Conservation (phyloP, 352 stramenopile species). For the Phytophthora tubulina region DNA sequence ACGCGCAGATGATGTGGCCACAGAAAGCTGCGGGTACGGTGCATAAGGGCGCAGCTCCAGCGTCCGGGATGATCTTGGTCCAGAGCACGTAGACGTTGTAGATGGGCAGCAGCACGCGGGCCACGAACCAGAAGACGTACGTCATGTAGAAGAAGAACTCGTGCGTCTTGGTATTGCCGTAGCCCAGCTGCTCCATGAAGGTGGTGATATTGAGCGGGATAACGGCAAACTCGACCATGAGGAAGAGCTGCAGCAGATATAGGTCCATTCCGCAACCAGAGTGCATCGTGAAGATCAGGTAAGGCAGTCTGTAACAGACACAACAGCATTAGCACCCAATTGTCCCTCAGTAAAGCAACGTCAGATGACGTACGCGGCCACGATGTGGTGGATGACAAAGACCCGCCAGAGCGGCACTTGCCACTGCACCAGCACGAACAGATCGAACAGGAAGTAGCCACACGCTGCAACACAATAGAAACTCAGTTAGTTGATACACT, state of each 20-base stretch:
- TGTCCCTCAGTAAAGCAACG: neutral
- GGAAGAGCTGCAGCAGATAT: constrained; percentile 83
- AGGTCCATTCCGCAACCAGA: constrained; percentile 75
- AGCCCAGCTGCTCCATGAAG: constrained; percentile 83
- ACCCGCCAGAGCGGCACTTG: constrained; percentile 81
- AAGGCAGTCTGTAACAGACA: constrained; percentile 60
- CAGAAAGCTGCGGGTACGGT: constrained; percentile 73
- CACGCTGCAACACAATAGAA: constrained; percentile 51
- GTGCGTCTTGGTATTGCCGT: constrained; percentile 68
- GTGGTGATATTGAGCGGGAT: constrained; percentile 86
- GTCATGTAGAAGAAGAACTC: constrained; percentile 76
- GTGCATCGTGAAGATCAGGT: constrained; percentile 87
- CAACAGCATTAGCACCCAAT: constrained; percentile 7
- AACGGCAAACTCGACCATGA: constrained; percentile 87
- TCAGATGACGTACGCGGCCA: constrained; percentile 68
- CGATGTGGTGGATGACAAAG: constrained; percentile 84
- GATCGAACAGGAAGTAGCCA: constrained; percentile 87
- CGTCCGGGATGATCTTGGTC: constrained; percentile 69
- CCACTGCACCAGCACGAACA: constrained; percentile 77
- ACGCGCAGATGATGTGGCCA: constrained; percentile 82
- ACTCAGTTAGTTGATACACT: neutral
- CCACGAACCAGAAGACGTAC: constrained; percentile 83
- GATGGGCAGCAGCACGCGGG: constrained; percentile 77
- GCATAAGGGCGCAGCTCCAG: constrained; percentile 57
- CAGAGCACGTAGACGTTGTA: constrained; percentile 88